phyloP scores from a whole-genome alignment of 2,329 filamentous ascomycete species.

The Elsinoe ampelina region DNA sequence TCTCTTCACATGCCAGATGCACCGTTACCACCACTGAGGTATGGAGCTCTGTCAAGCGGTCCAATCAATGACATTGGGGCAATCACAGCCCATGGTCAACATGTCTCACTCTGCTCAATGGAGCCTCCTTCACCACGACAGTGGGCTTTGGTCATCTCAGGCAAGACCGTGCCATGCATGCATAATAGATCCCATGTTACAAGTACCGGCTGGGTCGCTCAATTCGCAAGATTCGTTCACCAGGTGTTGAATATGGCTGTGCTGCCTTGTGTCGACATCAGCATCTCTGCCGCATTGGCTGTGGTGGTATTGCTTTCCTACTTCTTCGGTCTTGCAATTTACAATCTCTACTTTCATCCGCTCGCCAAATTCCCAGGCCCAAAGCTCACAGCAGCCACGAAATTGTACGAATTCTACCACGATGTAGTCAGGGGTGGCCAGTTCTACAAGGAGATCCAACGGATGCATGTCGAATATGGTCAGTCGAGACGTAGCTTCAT shows the following conservation, averaged over 20 bases:
- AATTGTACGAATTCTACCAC: slow-evolving; percentile 25
- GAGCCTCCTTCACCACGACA: neutral
- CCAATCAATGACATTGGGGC: no score
- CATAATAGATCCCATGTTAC: neutral
- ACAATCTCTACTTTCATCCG: slow-evolving; percentile 21
- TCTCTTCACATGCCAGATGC: no score
- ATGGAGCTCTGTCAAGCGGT: no score
- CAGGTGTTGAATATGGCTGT: no score
- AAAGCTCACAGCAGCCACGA: slow-evolving; percentile 21
- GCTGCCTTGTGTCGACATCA: neutral
- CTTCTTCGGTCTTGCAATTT: slow-evolving; percentile 17
- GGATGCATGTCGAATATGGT: slow-evolving; percentile 24
- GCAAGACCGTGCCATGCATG: neutral
- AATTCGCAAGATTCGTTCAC: neutral
- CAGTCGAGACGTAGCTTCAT: neutral
- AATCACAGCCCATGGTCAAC: neutral
- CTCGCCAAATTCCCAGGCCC: slow-evolving; percentile 24
- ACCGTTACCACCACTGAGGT: no score
- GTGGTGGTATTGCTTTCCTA: slow-evolving; percentile 11
- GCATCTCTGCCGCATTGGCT: neutral
- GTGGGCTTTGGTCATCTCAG: neutral
- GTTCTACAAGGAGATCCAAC: slow-evolving; percentile 22
- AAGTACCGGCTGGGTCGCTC: neutral
- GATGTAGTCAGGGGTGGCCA: slow-evolving; percentile 21
- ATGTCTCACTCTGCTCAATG: neutral